A percentile compares a stretch with the other conserved stretches of the same genome.
Conservation (phyloP, 768 basidiomycete species). For the Amanita inopinata region DNA sequence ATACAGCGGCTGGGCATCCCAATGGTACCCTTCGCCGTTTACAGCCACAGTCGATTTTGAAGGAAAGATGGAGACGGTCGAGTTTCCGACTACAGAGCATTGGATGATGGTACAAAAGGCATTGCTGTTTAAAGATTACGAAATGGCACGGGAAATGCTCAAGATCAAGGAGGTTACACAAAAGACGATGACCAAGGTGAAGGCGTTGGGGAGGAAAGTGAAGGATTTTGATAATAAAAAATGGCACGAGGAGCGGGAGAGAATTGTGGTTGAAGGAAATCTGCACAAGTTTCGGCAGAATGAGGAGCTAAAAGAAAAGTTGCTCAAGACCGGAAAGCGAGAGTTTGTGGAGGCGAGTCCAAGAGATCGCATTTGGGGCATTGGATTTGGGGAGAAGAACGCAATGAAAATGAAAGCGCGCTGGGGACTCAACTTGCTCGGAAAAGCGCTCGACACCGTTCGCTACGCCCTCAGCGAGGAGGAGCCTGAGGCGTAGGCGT, state of each 20-base stretch:
- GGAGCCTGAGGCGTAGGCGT: too few relatives aligned
- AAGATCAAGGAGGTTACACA: conserved; percentile 21
- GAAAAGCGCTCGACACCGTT: conserved; percentile 35
- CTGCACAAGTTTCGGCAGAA: conserved; percentile 47
- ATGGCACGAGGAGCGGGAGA: conserved; percentile 36
- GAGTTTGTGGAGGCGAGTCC: conserved; percentile 51
- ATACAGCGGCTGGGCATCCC: conserved; percentile 36
- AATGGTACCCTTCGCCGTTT: conserved; percentile 41
- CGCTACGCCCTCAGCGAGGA: conserved; percentile 19
- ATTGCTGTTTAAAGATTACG: conserved; percentile 38
- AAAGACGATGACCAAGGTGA: conserved; percentile 32
- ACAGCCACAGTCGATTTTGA: conserved; percentile 24
- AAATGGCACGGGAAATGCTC: conserved; percentile 33
- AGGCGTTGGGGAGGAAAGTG: conserved; percentile 45
- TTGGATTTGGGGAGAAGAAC: conserved; percentile 42
- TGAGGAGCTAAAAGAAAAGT: conserved; percentile 24
- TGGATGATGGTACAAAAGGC: conserved; percentile 67
- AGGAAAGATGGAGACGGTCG: conserved; percentile 20
- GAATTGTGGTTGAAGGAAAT: conserved; percentile 45
- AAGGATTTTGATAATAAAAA: conserved; percentile 33
- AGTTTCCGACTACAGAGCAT: conserved; percentile 45
- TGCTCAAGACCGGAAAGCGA: conserved; percentile 39
- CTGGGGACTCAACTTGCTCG: conserved; percentile 53
- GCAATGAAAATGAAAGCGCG: conserved; percentile 29
- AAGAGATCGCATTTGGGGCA: conserved; percentile 53